Percentiles rank a stretch among this genome's conserved stretches.
phyloP scores from a whole-genome alignment of 2,329 filamentous ascomycete genomes.

The Uncinocarpus reesii region DNA sequence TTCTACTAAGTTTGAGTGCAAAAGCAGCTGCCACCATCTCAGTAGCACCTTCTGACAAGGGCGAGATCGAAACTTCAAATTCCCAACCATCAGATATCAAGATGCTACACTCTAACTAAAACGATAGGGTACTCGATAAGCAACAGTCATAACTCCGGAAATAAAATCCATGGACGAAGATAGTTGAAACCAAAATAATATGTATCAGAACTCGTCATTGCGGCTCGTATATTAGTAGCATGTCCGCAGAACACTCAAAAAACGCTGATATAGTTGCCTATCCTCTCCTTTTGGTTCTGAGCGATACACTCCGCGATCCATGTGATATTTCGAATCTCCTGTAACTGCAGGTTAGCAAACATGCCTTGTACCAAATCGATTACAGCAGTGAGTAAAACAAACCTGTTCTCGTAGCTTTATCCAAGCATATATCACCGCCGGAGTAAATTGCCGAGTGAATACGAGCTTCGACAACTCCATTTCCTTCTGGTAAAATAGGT shows the following conservation, averaged over 20 bases:
- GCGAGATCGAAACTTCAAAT: too few relatives aligned
- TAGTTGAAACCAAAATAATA: not conserved
- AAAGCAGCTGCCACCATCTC: too few relatives aligned
- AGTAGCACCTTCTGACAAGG: too few relatives aligned
- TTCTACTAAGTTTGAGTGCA: too few relatives aligned
- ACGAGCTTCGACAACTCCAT: slow-evolving; percentile 96
- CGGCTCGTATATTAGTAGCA: not conserved
- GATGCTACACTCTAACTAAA: too few relatives aligned
- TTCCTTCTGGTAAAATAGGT: slow-evolving; percentile 98
- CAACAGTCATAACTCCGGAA: too few relatives aligned
- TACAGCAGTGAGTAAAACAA: slow-evolving; percentile 27
- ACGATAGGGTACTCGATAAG: not conserved
- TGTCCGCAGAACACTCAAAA: slow-evolving; percentile 48
- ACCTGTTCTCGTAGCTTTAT: slow-evolving; percentile 96
- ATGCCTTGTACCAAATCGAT: not conserved
- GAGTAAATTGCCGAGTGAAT: slow-evolving; percentile 93
- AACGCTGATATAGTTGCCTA: slow-evolving; percentile 97
- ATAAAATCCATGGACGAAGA: not conserved
- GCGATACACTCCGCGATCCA: slow-evolving; percentile 99
- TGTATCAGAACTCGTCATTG: too few relatives aligned
- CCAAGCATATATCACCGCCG: slow-evolving; percentile 93
- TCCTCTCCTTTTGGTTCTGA: slow-evolving; percentile 98
- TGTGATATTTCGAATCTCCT: slow-evolving; percentile 99
- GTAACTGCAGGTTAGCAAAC: slow-evolving; percentile 21
- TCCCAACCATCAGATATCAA: too few relatives aligned